Conservation (phyloP, 23 red algal species). For the Chondrus crispus region DNA sequence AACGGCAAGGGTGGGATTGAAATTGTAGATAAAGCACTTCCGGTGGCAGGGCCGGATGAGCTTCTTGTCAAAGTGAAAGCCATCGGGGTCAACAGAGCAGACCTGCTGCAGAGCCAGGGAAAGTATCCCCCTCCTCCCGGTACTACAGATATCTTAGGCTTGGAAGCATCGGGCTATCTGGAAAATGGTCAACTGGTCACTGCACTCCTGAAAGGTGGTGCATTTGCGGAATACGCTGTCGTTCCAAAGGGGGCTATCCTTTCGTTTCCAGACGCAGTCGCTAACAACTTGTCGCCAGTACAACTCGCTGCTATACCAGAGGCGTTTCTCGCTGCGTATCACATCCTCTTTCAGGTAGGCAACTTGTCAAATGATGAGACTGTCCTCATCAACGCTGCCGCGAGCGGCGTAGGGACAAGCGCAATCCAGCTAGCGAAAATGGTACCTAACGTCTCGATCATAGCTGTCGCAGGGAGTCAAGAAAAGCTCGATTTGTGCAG, state of each 20-base stretch:
- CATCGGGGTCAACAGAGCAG: constrained; percentile 86
- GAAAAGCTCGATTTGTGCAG: constrained; percentile 55
- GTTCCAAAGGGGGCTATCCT: constrained; percentile 31
- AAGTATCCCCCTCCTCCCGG: constrained; percentile 85
- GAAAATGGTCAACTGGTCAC: constrained; percentile 56
- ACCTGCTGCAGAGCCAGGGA: constrained; percentile 74
- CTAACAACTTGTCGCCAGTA: constrained; percentile 7
- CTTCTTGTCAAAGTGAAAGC: constrained; percentile 57
- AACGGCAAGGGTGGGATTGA: background rate
- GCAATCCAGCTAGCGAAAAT: constrained; percentile 77
- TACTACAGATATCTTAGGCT: constrained; percentile 74
- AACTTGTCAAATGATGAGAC: constrained; percentile 42
- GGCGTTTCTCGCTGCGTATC: constrained; percentile 84
- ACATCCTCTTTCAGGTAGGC: constrained; percentile 63
- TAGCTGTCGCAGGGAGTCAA: constrained; percentile 62
- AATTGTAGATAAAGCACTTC: constrained; percentile 21
- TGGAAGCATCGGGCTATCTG: constrained; percentile 68
- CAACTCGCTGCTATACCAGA: constrained; percentile 79
- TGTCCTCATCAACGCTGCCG: constrained; percentile 86
- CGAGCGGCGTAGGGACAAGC: constrained; percentile 75
- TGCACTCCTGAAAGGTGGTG: constrained; percentile 82
- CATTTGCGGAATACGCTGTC: constrained; percentile 75
- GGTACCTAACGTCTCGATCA: constrained; percentile 44
- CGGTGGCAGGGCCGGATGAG: constrained; percentile 27
- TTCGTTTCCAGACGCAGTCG: constrained; percentile 28